Evolutionary conservation across 1,139 yeast species (phyloP).

Genomic region (Sugiyamaella novakii): DNA sequence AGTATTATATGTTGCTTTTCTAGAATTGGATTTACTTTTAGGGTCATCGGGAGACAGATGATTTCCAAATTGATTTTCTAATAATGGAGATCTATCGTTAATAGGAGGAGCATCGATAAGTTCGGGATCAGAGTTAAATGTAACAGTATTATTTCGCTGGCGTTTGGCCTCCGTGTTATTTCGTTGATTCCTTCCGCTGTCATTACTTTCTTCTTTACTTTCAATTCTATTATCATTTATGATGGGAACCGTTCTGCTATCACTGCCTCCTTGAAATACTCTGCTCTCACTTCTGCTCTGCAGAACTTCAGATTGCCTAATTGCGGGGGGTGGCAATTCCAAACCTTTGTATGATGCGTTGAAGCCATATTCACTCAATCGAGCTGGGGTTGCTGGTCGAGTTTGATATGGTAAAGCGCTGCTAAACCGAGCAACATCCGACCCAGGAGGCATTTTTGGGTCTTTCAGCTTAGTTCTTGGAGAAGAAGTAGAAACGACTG

Average conservation of each 20-base stretch:
- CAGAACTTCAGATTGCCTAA: neutral
- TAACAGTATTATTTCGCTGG: neutral
- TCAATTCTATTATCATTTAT: no score
- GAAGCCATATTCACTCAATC: slow-evolving; percentile 16
- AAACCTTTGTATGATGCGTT: slow-evolving; percentile 18
- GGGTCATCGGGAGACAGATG: neutral
- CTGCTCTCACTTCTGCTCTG: neutral
- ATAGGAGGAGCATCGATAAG: slow-evolving; percentile 10
- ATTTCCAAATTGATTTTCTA: slow-evolving; percentile 18
- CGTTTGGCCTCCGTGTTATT: neutral
- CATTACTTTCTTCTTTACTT: no score
- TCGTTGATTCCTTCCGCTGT: no score
- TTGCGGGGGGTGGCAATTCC: slow-evolving; percentile 28
- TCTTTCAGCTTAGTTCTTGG: slow-evolving; percentile 10
- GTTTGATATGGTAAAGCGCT: slow-evolving; percentile 14
- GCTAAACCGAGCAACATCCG: slow-evolving; percentile 22
- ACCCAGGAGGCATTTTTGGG: slow-evolving; percentile 12
- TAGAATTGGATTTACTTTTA: neutral
- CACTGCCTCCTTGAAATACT: neutral
- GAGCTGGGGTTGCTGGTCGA: slow-evolving; percentile 8
- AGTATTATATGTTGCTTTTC: neutral
- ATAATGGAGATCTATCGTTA: slow-evolving; percentile 41
- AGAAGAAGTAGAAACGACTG: slow-evolving; percentile 10
- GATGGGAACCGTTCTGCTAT: neutral
- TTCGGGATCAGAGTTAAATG: slow-evolving; percentile 1